These are phyloP conservation scores for Canavalia ensiformis DNA, from an alignment of 306 rosid species.

Conservation along the genomic window DNA sequence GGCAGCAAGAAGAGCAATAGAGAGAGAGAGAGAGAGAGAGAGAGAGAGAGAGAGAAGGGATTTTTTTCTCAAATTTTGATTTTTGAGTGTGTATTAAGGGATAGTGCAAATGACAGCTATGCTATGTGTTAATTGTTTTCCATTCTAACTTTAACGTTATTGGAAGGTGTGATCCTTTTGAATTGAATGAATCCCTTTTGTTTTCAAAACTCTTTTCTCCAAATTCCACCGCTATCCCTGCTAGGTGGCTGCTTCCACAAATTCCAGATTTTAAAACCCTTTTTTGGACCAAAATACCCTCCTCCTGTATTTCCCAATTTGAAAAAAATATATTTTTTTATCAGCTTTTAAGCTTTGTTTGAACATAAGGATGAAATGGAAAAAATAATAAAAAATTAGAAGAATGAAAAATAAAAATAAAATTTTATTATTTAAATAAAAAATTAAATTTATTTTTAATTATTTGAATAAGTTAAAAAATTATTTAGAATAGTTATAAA, in stretches of 20 bases:
- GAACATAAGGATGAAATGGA: too few relatives aligned
- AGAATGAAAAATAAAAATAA: too few relatives aligned
- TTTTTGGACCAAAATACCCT: conserved; percentile 22
- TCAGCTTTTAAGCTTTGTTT: too few relatives aligned
- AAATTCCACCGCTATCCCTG: conserved; percentile 87
- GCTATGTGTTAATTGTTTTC: neutral
- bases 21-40: neutral
- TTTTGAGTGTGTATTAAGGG: conserved; percentile 22
- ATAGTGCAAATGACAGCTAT: conserved; percentile 15
- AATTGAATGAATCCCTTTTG: conserved; percentile 16
- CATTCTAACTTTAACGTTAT: neutral
- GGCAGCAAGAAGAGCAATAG: neutral
- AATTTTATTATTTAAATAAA: too few relatives aligned
- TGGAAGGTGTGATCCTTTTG: neutral
- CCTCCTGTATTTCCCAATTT: neutral
- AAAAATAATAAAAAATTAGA: too few relatives aligned
- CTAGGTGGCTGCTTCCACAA: neutral
- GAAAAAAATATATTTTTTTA: too few relatives aligned
- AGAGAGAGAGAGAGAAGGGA: conserved; percentile 17
- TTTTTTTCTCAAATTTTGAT: neutral
- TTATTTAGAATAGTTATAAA: too few relatives aligned
- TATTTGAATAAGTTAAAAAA: too few relatives aligned
- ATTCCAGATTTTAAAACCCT: too few relatives aligned
- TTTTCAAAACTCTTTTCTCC: conserved; percentile 58
- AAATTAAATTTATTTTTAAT: too few relatives aligned